phyloP scores from a whole-genome alignment of 139 green algal genomes.

The Picochlorum sp. region DNA sequence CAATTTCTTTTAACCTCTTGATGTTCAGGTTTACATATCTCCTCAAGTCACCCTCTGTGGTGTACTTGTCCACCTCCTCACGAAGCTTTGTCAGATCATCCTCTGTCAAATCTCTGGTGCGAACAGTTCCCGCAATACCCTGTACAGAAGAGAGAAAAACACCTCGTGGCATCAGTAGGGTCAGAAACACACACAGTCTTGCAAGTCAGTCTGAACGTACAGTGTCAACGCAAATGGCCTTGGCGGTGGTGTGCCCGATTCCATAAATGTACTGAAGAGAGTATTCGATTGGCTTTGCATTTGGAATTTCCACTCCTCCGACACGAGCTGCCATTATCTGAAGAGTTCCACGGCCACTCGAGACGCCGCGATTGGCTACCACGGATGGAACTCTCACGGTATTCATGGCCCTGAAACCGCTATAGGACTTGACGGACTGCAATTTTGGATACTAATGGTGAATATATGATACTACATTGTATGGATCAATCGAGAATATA shows the following conservation, averaged over 20 bases:
- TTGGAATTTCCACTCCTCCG: slow-evolving; percentile 96
- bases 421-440: slow-evolving; percentile 25
- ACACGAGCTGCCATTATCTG: slow-evolving; percentile 80
- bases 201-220: slow-evolving; percentile 7
- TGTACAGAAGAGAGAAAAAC: too few species aligned
- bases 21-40: slow-evolving; percentile 85
- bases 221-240: slow-evolving; percentile 75
- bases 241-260: slow-evolving; percentile 85
- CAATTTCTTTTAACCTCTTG: slow-evolving; percentile 97
- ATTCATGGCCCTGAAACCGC: slow-evolving; percentile 29
- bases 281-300: slow-evolving; percentile 91
- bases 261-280: slow-evolving; percentile 96
- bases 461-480: neutral
- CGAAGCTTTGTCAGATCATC: slow-evolving; percentile 92
- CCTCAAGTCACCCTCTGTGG: slow-evolving; percentile 82
- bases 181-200: too few species aligned
- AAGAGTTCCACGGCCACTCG: slow-evolving; percentile 41
- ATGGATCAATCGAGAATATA: neutral
- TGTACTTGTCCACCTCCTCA: slow-evolving; percentile 86
- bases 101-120: slow-evolving; percentile 86
- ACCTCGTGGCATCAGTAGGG: too few species aligned
- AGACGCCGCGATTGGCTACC: neutral
- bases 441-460: neutral
- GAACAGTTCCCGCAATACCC: slow-evolving; percentile 2
- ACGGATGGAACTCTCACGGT: slow-evolving; percentile 8